These are phyloP conservation scores for Fusarium udum DNA, from an alignment of 2,329 filamentous ascomycete species.

Conservation along the genomic window DNA sequence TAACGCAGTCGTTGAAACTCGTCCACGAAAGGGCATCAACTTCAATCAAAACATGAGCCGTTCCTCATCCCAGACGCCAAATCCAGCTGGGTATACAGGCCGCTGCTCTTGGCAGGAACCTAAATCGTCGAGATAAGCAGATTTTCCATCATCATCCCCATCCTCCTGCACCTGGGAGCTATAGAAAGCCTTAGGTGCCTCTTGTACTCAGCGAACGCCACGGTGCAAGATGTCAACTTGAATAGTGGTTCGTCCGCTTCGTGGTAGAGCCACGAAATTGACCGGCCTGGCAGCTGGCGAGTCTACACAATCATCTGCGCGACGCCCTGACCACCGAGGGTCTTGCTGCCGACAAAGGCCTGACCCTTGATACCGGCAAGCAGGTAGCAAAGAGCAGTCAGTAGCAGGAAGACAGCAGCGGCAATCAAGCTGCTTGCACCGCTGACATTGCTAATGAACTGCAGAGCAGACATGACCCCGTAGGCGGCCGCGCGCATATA, in stretches of 20 bases:
- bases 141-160: constrained; percentile 19
- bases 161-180: background rate
- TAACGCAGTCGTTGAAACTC: constrained; percentile 28
- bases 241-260: background rate
- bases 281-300: background rate
- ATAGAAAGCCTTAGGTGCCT: background rate
- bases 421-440: constrained; percentile 80
- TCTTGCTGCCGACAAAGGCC: constrained; percentile 93
- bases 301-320: constrained; percentile 95
- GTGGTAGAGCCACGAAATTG: background rate
- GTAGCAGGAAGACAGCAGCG: constrained; percentile 80
- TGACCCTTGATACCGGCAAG: constrained; percentile 84
- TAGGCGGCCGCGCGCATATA: constrained; percentile 96
- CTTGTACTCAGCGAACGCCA: background rate
- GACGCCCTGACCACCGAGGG: constrained; percentile 89
- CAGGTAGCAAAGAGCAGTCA: constrained; percentile 83
- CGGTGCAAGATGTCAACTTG: background rate
- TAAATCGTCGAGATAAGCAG: constrained; percentile 36
- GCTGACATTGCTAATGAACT: constrained; percentile 81
- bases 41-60: constrained; percentile 40
- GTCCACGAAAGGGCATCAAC: constrained; percentile 32
- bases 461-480: constrained; percentile 78
- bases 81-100: constrained; percentile 43
- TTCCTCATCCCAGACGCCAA: constrained; percentile 47
- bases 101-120: constrained; percentile 39